Conservation (phyloP, 345 rosid species). For the Ricinus communis region DNA sequence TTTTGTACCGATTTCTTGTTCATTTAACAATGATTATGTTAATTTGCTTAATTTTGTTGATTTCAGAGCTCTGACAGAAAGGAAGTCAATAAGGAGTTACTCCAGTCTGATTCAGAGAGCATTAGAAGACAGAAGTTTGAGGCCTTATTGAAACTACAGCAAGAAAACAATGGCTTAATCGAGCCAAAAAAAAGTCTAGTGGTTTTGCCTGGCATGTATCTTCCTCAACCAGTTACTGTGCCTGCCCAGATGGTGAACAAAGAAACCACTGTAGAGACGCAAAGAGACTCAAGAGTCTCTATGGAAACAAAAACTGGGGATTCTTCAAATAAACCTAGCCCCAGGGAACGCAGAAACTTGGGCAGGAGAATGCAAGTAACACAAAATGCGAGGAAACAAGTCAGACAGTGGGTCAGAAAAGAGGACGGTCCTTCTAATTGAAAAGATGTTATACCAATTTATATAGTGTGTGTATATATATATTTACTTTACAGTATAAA, state of each 20-base stretch:
- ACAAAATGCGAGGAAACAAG: conserved; percentile 35
- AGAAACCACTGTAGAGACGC: conserved; percentile 39
- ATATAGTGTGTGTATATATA: neutral
- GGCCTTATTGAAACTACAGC: conserved; percentile 51
- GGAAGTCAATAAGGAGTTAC: conserved; percentile 34
- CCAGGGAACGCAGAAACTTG: conserved; percentile 23
- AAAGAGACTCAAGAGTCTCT: conserved; percentile 23
- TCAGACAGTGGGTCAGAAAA: conserved; percentile 46
- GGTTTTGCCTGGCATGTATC: conserved; percentile 75
- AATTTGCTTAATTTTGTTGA: conserved; percentile 4
- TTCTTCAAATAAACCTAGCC: conserved; percentile 36
- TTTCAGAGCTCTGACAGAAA: conserved; percentile 39
- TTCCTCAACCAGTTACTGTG: conserved; percentile 41
- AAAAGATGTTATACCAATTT: neutral
- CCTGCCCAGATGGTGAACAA: conserved; percentile 24
- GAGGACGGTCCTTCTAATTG: conserved; percentile 29
- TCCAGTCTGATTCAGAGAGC: conserved; percentile 59
- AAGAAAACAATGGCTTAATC: conserved; percentile 64
- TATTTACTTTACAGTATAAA: too few species aligned
- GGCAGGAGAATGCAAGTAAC: conserved; percentile 30
- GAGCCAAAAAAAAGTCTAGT: conserved; percentile 55
- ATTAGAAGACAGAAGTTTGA: conserved; percentile 67
- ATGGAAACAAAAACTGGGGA: conserved; percentile 31
- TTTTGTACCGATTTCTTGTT: neutral
- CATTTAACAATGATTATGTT: neutral